These are phyloP conservation scores for Eutrema heterophyllum DNA, from an alignment of 345 rosid species.

Conservation along the genomic window DNA sequence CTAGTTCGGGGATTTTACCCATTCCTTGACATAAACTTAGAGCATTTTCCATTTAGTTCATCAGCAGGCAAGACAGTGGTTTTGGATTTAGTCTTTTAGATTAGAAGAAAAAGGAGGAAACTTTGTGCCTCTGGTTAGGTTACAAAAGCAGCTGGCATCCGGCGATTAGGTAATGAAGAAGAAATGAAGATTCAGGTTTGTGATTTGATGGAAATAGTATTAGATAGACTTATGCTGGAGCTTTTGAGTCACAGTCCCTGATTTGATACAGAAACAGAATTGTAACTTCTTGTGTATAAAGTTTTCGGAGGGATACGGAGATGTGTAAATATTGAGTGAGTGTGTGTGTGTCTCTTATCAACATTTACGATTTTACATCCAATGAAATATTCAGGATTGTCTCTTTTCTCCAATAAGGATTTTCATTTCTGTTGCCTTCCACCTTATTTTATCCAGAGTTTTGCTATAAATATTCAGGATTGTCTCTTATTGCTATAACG, in stretches of 20 bases:
- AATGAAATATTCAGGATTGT: slow-evolving; percentile 2
- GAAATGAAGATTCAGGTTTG: slow-evolving; percentile 5
- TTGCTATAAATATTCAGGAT: too few relatives aligned
- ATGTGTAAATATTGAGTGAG: slow-evolving; percentile 23
- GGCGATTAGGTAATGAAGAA: not conserved
- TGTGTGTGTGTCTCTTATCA: not conserved
- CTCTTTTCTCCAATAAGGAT: too few relatives aligned
- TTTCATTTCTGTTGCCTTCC: too few relatives aligned
- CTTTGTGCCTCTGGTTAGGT: slow-evolving; percentile 18
- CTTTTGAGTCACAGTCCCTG: slow-evolving; percentile 15
- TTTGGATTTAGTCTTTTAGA: slow-evolving; percentile 17
- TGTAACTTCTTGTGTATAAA: slow-evolving; percentile 19
- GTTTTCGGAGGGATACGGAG: slow-evolving; percentile 1
- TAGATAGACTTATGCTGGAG: slow-evolving; percentile 20
- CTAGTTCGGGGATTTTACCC: not conserved
- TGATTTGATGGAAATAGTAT: slow-evolving; percentile 19
- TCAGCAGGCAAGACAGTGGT: slow-evolving; percentile 10
- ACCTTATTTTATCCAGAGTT: too few relatives aligned
- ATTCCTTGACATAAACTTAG: slow-evolving; percentile 1
- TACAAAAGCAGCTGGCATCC: not conserved
- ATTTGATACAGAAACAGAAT: slow-evolving; percentile 15
- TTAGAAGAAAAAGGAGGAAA: slow-evolving; percentile 23
- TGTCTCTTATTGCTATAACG: too few relatives aligned
- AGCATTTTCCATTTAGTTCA: slow-evolving; percentile 3
- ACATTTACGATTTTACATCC: slow-evolving; percentile 16